A percentile compares a stretch with the other conserved stretches of the same genome.
Evolutionary conservation across 352 stramenopile genomes (phyloP).

Genomic region (Pythium brassicae): DNA sequence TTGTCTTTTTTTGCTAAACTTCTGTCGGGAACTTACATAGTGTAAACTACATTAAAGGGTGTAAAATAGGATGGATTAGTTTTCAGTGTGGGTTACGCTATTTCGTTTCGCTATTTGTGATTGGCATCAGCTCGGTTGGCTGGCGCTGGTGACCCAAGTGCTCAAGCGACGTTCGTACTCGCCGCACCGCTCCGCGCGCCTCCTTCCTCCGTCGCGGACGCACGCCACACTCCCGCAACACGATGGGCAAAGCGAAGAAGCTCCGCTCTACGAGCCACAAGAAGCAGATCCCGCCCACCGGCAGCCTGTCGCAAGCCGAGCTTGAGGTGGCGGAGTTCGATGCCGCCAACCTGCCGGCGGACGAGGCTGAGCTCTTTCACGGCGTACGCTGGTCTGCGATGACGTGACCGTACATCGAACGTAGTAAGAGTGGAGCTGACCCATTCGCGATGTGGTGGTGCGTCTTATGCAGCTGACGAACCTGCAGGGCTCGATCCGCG

Average conservation of each 20-base stretch:
- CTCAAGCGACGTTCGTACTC: too few species aligned
- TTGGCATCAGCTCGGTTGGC: background rate
- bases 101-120: too few species aligned
- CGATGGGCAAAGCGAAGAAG: slow-evolving; percentile 88
- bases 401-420: too few species aligned
- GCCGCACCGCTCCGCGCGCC: too few species aligned
- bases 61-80: too few species aligned
- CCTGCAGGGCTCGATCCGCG: slow-evolving; percentile 74
- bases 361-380: slow-evolving; percentile 70
- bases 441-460: background rate
- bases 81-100: too few species aligned
- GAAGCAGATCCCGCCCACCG: slow-evolving; percentile 64
- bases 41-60: background rate
- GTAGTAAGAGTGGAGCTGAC: too few species aligned
- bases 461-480: slow-evolving; percentile 41
- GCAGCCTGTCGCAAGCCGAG: slow-evolving; percentile 49
- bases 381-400: too few species aligned
- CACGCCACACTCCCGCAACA: slow-evolving; percentile 5
- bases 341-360: slow-evolving; percentile 35
- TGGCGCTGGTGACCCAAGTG: background rate
- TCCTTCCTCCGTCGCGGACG: background rate
- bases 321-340: slow-evolving; percentile 42
- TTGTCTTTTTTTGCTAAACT: too few species aligned
- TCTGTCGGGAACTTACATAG: background rate
- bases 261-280: slow-evolving; percentile 79